Percentiles rank a stretch among this genome's conserved stretches.
phyloP scores from a whole-genome alignment of 306 rosid species.

The Vicia villosa region DNA sequence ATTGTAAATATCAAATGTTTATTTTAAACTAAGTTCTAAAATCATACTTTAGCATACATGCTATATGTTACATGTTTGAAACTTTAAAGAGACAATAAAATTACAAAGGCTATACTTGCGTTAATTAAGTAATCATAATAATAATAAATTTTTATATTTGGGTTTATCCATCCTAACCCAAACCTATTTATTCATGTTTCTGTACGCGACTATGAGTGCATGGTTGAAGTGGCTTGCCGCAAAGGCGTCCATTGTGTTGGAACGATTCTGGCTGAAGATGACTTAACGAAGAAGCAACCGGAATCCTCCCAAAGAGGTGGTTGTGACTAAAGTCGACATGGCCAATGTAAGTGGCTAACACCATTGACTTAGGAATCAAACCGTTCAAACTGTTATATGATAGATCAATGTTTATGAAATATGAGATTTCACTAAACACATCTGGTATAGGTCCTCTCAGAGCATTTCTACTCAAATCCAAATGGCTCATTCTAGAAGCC shows the following conservation, averaged over 20 bases:
- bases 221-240: slow-evolving; percentile 65
- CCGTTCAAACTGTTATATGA: slow-evolving; percentile 62
- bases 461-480: slow-evolving; percentile 68
- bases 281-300: slow-evolving; percentile 57
- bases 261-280: slow-evolving; percentile 59
- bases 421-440: slow-evolving; percentile 55
- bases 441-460: slow-evolving; percentile 59
- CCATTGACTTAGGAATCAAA: slow-evolving; percentile 54
- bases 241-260: slow-evolving; percentile 52
- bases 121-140: too few relatives aligned
- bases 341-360: slow-evolving; percentile 57
- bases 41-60: too few relatives aligned
- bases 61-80: not conserved
- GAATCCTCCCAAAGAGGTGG: slow-evolving; percentile 62
- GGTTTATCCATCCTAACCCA: not conserved
- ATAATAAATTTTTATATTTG: not conserved
- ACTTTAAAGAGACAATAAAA: not conserved
- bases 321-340: slow-evolving; percentile 79
- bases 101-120: not conserved
- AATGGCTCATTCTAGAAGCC: slow-evolving; percentile 55
- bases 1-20: too few relatives aligned
- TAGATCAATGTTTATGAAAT: slow-evolving; percentile 73
- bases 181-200: not conserved
- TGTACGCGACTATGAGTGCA: slow-evolving; percentile 33
- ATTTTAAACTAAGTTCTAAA: too few relatives aligned